Percentiles rank a stretch among this genome's conserved stretches.
phyloP scores from a whole-genome alignment of 1,284 basidiomycete genomes.

The Termitomyces sp. region DNA sequence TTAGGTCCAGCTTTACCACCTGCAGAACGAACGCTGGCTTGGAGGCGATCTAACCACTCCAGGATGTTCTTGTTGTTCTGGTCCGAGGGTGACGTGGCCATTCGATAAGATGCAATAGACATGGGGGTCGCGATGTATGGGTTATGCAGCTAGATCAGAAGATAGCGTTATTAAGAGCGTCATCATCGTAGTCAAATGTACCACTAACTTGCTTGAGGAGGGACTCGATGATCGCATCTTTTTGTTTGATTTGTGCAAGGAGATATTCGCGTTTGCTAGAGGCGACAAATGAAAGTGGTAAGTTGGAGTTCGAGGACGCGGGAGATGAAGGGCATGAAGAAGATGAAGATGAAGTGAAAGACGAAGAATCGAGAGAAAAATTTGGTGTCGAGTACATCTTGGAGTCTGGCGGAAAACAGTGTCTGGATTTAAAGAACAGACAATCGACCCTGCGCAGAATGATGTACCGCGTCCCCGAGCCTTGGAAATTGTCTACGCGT shows the following conservation, averaged over 20 bases:
- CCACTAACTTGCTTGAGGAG: conserved; percentile 67
- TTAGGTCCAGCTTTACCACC: conserved; percentile 32
- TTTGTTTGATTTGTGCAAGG: conserved; percentile 75
- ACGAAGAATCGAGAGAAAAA: conserved; percentile 21
- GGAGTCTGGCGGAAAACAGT: neutral
- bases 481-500: conserved; percentile 3
- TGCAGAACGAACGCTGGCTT: conserved; percentile 33
- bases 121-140: conserved; percentile 73
- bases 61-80: conserved; percentile 60
- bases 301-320: conserved; percentile 26
- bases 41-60: conserved; percentile 60
- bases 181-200: neutral
- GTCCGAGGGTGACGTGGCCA: conserved; percentile 70
- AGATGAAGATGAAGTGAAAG: conserved; percentile 24
- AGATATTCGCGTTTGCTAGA: conserved; percentile 76
- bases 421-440: conserved; percentile 11
- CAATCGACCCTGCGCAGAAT: conserved; percentile 7
- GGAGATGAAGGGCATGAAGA: conserved; percentile 28
- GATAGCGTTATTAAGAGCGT: conserved; percentile 9
- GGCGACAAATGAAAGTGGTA: conserved; percentile 30
- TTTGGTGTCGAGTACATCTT: conserved; percentile 13
- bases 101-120: conserved; percentile 68
- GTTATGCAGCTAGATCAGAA: conserved; percentile 57
- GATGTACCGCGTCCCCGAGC: conserved; percentile 1
- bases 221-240: conserved; percentile 77